Conservation (phyloP, 2,329 filamentous ascomycete genomes). For the Fusarium scirpi region DNA sequence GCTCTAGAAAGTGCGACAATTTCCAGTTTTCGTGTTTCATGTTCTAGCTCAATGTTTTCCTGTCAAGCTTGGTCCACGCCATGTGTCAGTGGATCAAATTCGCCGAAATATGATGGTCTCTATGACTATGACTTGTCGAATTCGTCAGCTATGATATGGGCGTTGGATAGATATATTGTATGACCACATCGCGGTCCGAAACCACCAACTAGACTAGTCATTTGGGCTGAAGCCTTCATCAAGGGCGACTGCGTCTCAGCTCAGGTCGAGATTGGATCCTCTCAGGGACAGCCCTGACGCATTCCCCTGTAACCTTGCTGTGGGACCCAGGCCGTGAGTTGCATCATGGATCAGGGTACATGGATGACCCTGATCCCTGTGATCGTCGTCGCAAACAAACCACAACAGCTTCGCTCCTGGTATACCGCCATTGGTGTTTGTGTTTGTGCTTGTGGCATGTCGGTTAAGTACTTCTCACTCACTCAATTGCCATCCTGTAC, state of each 20-base stretch:
- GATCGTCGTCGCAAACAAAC: constrained; percentile 30
- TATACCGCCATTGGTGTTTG: constrained; percentile 30
- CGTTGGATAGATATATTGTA: not conserved
- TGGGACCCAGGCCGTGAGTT: constrained; percentile 34
- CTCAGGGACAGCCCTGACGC: constrained; percentile 23
- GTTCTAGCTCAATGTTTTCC: constrained; percentile 24
- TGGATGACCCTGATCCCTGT: constrained; percentile 23
- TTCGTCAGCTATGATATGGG: not conserved
- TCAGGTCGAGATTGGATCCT: constrained; percentile 22
- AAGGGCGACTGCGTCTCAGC: constrained; percentile 28
- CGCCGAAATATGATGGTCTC: not conserved
- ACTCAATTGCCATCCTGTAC: constrained; percentile 10
- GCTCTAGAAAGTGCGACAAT: constrained; percentile 21
- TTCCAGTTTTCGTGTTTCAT: constrained; percentile 31
- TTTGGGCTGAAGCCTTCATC: constrained; percentile 16
- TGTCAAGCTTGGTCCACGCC: not conserved
- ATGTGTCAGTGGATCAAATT: not conserved
- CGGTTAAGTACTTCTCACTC: constrained; percentile 14
- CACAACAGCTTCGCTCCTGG: constrained; percentile 26
- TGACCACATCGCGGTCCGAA: constrained; percentile 2
- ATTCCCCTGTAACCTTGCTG: constrained; percentile 25
- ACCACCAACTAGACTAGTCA: not conserved
- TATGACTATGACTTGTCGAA: not conserved
- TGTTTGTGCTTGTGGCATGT: constrained; percentile 16
- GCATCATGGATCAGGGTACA: constrained; percentile 32